Evolutionary conservation across 2,329 filamentous ascomycete species (phyloP).

Genomic region (Monilinia vaccinii-corymbosi): DNA sequence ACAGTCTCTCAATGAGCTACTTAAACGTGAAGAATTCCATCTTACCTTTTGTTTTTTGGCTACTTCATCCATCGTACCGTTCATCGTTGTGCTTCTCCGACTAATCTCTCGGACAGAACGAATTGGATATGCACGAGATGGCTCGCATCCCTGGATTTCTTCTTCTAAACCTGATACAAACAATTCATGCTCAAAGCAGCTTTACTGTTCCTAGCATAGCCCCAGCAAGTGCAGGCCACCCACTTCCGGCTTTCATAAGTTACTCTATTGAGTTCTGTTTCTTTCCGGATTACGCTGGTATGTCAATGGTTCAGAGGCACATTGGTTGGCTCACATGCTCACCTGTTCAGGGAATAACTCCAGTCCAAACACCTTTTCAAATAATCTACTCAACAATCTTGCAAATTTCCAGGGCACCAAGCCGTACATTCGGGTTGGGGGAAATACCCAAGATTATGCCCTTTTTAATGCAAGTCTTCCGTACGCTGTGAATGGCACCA

Average conservation of each 20-base stretch:
- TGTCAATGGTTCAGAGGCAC: background rate
- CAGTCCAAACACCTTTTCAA: conserved; percentile 48
- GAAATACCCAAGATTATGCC: conserved; percentile 59
- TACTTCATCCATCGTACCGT: background rate
- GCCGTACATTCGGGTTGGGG: conserved; percentile 53
- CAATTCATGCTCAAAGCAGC: conserved; percentile 7
- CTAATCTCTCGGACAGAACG: background rate
- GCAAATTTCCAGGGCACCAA: conserved; percentile 44
- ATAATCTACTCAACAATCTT: conserved; percentile 50
- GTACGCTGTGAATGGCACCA: conserved; percentile 42
- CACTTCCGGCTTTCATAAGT: conserved; percentile 39
- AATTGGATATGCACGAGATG: background rate
- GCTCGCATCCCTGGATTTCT: background rate
- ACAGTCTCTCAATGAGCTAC: background rate
- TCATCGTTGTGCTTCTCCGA: background rate
- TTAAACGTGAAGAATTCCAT: background rate
- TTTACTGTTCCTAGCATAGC: conserved; percentile 6
- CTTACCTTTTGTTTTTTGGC: background rate
- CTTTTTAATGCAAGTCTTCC: conserved; percentile 46
- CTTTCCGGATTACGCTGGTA: conserved; percentile 37
- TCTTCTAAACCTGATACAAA: background rate
- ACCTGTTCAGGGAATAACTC: conserved; percentile 38
- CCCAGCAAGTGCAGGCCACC: conserved; percentile 16
- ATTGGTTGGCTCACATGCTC: background rate
- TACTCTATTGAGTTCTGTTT: conserved; percentile 44